Conservation (phyloP, 805 yeast species). For the Candida gorgasii region DNA sequence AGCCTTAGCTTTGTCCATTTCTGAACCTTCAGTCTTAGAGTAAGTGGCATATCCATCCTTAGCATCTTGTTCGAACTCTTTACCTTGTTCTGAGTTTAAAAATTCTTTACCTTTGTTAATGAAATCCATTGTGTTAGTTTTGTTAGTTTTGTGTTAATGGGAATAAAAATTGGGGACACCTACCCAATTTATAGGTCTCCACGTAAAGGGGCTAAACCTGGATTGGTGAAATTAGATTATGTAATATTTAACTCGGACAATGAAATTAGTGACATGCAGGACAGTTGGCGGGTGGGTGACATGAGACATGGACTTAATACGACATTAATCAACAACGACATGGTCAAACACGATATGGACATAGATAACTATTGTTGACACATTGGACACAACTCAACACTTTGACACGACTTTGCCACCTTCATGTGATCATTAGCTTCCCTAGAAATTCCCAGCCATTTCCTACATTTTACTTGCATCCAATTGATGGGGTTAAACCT, state of each 20-base stretch:
- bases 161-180: background rate
- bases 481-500: no score
- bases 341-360: no score
- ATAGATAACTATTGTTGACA: no score
- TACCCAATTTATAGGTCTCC: constrained; percentile 1
- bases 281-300: background rate
- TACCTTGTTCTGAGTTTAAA: constrained; percentile 26
- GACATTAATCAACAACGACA: no score
- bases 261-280: constrained; percentile 5
- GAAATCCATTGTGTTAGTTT: constrained; percentile 21
- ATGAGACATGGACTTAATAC: background rate
- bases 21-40: constrained; percentile 29
- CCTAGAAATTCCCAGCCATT: no score
- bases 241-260: constrained; percentile 3
- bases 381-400: no score
- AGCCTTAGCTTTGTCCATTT: constrained; percentile 36
- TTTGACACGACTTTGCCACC: no score
- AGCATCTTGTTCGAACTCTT: constrained; percentile 31
- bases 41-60: constrained; percentile 36
- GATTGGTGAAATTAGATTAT: constrained; percentile 4
- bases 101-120: constrained; percentile 33
- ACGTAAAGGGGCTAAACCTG: constrained; percentile 1
- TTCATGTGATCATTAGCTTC: no score
- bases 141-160: no score
- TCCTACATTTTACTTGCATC: no score